Conservation (phyloP, 495 filamentous ascomycete species). For the Bombardia bombarda region DNA sequence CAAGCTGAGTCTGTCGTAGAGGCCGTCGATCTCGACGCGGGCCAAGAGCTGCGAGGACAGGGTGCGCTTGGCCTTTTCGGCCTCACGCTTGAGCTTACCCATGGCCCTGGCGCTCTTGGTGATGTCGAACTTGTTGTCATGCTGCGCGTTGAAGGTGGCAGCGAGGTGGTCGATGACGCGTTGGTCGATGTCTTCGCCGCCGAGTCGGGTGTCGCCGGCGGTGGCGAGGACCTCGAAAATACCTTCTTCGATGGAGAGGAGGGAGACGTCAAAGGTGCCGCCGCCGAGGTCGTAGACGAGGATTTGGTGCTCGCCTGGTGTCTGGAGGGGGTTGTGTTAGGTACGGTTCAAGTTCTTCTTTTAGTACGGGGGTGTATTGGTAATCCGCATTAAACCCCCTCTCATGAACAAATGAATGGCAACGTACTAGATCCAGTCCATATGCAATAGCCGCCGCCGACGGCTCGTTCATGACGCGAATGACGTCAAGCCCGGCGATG, state of each 20-base stretch:
- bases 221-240: conserved; percentile 92
- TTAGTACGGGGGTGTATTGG: no score
- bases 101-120: conserved; percentile 88
- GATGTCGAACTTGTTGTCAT: conserved; percentile 62
- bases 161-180: conserved; percentile 86
- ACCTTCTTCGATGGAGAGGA: conserved; percentile 84
- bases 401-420: no score
- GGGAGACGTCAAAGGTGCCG: conserved; percentile 98
- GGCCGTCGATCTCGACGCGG: conserved; percentile 89
- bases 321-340: conserved; percentile 16
- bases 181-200: conserved; percentile 97
- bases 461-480: conserved; percentile 89
- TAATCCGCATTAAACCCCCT: no score
- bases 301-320: conserved; percentile 67
- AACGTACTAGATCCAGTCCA: conserved; percentile 57
- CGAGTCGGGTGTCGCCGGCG: conserved; percentile 93
- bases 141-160: conserved; percentile 64
- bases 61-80: conserved; percentile 97
- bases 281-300: conserved; percentile 96
- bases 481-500: conserved; percentile 85
- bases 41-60: conserved; percentile 92
- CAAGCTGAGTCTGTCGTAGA: conserved; percentile 88
- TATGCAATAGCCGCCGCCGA: conserved; percentile 79
- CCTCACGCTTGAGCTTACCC: conserved; percentile 96
- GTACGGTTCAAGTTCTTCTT: no score